These are phyloP conservation scores for Myriosclerotinia scirpicola DNA, from an alignment of 2,329 filamentous ascomycete genomes.

Conservation along the genomic window DNA sequence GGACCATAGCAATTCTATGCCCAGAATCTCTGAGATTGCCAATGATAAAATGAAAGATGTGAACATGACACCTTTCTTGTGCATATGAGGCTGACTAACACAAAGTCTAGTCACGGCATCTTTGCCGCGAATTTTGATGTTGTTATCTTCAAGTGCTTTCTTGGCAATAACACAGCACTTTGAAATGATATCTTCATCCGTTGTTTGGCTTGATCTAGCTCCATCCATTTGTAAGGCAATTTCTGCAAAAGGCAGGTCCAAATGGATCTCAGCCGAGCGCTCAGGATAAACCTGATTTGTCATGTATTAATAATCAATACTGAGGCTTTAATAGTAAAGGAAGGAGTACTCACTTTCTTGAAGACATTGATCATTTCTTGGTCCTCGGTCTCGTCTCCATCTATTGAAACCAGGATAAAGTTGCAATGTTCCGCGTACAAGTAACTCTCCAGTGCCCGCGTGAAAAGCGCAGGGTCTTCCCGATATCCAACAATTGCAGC, in stretches of 20 bases:
- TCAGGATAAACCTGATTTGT: not conserved
- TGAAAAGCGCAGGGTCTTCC: not conserved
- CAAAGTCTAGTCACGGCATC: not conserved
- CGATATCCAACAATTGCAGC: not conserved
- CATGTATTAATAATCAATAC: not conserved
- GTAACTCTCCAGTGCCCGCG: not conserved
- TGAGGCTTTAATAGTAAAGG: not conserved
- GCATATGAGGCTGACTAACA: not conserved
- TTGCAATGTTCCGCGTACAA: not conserved
- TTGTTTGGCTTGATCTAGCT: not conserved
- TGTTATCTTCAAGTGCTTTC: not conserved
- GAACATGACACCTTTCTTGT: not conserved
- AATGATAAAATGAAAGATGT: not conserved
- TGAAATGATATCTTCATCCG: not conserved
- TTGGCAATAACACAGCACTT: not conserved
- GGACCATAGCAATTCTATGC: conserved; percentile 1
- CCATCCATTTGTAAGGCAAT: not conserved
- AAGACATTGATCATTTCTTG: conserved; percentile 1
- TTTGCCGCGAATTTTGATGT: not conserved
- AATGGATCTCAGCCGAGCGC: not conserved
- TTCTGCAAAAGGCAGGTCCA: not conserved
- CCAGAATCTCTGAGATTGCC: not conserved
- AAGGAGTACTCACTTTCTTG: not conserved
- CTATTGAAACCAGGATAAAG: not conserved
- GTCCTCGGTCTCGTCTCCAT: not conserved